Base-by-base conservation (phyloP, 345 rosid genomes). In the Syzygium aqueum region DNA sequence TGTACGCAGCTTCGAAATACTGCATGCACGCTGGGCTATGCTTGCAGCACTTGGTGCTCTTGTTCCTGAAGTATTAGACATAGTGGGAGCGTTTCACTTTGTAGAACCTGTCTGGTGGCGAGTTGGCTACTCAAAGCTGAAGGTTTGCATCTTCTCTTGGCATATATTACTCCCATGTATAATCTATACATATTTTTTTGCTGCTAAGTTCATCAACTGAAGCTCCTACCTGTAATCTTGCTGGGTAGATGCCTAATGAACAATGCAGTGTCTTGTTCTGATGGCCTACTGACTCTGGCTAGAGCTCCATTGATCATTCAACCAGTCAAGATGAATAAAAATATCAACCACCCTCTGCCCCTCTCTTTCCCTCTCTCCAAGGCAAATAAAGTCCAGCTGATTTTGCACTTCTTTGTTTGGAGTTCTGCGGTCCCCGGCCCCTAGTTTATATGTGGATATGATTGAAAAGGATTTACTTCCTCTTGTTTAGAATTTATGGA, bases 1-100 rank as follows among this genome's bases (percentile, higher is more conserved):
- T 19, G 57, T 56, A 65, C 87, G 91, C 95, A 97, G 99, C 93
- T 97, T 96, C 84, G 97, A 97, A 90, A 95, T 95, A 93, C 93
- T 96, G 73, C 99, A 97, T 90, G 97, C 98, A 88, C 98, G 98
- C 52, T 97, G 99, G 99, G 99, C 98, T 61, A 96, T 97, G 99
- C 97, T 95, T 91, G 98, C 96, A 65, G 93, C 98, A 37, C 93
- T 97, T 28, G 98, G 99, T 87, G 97, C 95, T 92, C 85, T 97
- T 17, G 87, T 96, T 89, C 98, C 99, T 11, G 98, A 96, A 92
- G 90, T 94, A 84, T 91, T 97, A n/a, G 95, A 96, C 91, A 90
- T 93, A 52, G 51, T 92, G 0, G 98, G 98, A 86, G 89, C 94
- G 87, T 95, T 94, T 87, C 97, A 94, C 88, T 96, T 97, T 85